A percentile compares a stretch with the other conserved stretches of the same genome.
These are phyloP conservation scores for Hibiscus trionum DNA, from an alignment of 345 rosid species.

Conservation along the genomic window DNA sequence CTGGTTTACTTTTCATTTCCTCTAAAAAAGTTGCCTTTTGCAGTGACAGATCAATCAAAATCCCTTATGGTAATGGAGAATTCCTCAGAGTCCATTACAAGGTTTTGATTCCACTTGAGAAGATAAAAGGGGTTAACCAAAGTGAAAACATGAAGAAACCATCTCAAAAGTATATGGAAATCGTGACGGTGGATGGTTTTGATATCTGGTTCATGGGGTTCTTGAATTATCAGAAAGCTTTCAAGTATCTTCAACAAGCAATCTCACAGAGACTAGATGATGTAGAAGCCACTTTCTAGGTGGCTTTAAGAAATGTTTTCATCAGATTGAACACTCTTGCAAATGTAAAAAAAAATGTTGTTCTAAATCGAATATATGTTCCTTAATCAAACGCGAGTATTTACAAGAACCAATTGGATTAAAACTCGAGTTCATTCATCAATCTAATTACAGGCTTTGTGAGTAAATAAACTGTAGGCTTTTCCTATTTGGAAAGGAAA, in stretches of 20 bases:
- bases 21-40: slow-evolving; percentile 34
- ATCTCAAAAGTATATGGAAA: slow-evolving; percentile 60
- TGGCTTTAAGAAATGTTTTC: slow-evolving; percentile 10
- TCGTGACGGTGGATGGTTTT: slow-evolving; percentile 53
- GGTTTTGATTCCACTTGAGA: slow-evolving; percentile 50
- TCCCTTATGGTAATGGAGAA: slow-evolving; percentile 38
- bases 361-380: not conserved
- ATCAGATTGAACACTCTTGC: not conserved
- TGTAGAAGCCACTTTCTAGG: slow-evolving; percentile 16
- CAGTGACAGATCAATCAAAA: slow-evolving; percentile 35
- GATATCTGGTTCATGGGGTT: slow-evolving; percentile 98
- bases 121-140: slow-evolving; percentile 45
- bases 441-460: not conserved
- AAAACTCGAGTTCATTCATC: not conserved
- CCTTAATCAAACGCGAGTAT: not conserved
- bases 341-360: not conserved
- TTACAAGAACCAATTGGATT: not conserved
- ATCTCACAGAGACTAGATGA: slow-evolving; percentile 23
- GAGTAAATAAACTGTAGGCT: not conserved
- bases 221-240: slow-evolving; percentile 59
- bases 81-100: slow-evolving; percentile 34
- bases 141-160: slow-evolving; percentile 53
- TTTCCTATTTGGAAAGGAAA: not conserved
- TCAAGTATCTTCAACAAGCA: slow-evolving; percentile 47
- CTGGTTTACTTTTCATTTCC: slow-evolving; percentile 50